phyloP scores from a whole-genome alignment of 306 rosid species.

The Fagus crenata region DNA sequence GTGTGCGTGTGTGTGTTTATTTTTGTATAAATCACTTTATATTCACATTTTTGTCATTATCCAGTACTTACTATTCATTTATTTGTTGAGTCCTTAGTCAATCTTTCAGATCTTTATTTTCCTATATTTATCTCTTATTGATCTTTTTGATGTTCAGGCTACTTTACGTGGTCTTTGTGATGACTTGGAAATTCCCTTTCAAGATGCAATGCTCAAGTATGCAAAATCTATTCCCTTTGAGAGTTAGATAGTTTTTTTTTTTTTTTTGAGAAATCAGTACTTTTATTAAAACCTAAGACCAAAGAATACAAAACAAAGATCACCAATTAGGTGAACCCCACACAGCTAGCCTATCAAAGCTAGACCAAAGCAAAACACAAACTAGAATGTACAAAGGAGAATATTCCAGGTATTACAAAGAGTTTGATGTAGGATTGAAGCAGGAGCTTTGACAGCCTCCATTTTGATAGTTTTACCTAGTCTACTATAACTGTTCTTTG shows the following conservation, averaged over 20 bases:
- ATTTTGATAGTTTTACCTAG: background rate
- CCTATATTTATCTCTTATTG: background rate
- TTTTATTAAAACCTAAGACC: too few relatives aligned
- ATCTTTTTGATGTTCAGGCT: constrained; percentile 47
- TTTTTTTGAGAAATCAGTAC: too few relatives aligned
- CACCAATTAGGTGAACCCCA: too few relatives aligned
- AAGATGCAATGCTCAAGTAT: constrained; percentile 70
- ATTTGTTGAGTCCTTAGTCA: constrained; percentile 15
- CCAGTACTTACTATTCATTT: constrained; percentile 2
- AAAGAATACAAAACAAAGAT: too few relatives aligned
- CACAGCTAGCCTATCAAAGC: too few relatives aligned
- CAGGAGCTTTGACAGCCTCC: too few relatives aligned
- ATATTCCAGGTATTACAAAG: too few relatives aligned
- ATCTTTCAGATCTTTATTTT: background rate
- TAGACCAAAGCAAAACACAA: too few relatives aligned
- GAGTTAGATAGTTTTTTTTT: constrained; percentile 1
- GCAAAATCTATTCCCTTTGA: constrained; percentile 28
- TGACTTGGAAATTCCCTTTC: constrained; percentile 71
- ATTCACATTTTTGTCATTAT: constrained; percentile 6
- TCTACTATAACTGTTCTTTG: background rate
- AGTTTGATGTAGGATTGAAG: too few relatives aligned
- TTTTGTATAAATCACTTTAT: background rate
- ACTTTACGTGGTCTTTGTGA: constrained; percentile 66
- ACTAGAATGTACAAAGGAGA: too few relatives aligned
- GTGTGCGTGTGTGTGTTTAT: too few relatives aligned